Conservation (phyloP, 2,329 filamentous ascomycete genomes). For the Stachybotrys echinatus region DNA sequence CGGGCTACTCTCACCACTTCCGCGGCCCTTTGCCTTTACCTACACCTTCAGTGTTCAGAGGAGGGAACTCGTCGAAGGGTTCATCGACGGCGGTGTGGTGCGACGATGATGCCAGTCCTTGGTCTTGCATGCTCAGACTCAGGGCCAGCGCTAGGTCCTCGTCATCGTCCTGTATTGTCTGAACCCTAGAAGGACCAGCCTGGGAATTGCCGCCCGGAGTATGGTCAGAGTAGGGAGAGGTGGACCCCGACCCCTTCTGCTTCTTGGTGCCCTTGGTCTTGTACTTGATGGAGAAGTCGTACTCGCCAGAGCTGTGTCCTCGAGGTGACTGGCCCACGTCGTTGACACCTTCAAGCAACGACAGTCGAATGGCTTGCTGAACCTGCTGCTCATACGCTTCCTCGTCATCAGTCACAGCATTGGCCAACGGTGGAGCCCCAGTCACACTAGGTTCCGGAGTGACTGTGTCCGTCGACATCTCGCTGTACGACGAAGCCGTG, state of each 20-base stretch:
- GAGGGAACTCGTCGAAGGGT: constrained; percentile 33
- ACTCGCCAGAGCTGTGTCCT: constrained; percentile 40
- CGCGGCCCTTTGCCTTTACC: constrained; percentile 37
- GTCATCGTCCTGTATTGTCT: constrained; percentile 25
- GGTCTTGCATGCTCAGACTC: constrained; percentile 54
- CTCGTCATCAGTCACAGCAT: constrained; percentile 26
- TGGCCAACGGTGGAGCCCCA: constrained; percentile 26
- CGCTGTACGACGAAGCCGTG: constrained; percentile 34
- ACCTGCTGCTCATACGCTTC: constrained; percentile 57
- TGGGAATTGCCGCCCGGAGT: constrained; percentile 23
- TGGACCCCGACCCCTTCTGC: constrained; percentile 27
- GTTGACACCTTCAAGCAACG: constrained; percentile 50
- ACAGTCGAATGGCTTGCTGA: constrained; percentile 58
- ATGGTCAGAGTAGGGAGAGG: constrained; percentile 30
- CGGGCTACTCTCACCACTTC: constrained; percentile 15
- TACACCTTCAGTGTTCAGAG: constrained; percentile 30
- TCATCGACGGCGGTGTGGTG: background rate
- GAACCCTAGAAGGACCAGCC: constrained; percentile 10
- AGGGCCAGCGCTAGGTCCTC: constrained; percentile 58
- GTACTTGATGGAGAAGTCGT: constrained; percentile 45
- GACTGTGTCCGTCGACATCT: constrained; percentile 39
- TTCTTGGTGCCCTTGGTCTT: constrained; percentile 37
- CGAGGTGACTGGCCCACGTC: constrained; percentile 39
- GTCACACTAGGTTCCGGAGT: constrained; percentile 51
- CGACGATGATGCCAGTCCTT: constrained; percentile 25